phyloP scores from a whole-genome alignment of 768 basidiomycete genomes.

The Leccinellum rugosiceps region DNA sequence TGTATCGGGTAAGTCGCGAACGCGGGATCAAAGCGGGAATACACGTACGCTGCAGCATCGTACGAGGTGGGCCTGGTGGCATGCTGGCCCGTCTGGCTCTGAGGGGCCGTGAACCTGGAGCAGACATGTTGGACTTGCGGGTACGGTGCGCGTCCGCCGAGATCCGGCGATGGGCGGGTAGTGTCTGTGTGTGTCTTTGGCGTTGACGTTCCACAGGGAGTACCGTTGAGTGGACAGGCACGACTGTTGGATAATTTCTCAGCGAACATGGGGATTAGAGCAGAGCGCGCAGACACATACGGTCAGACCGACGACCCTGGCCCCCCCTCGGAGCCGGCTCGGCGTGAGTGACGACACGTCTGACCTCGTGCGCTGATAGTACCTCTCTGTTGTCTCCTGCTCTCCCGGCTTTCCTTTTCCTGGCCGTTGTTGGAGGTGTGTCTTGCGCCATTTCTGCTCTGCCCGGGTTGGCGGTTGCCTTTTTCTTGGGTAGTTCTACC shows the following conservation, averaged over 20 bases:
- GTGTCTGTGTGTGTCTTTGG: constrained; percentile 19
- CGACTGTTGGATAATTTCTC: constrained; percentile 16
- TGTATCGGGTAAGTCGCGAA: constrained; percentile 5
- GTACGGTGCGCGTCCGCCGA: constrained; percentile 26
- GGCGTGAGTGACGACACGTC: constrained; percentile 10
- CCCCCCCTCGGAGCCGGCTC: constrained; percentile 13
- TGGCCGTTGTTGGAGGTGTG: constrained; percentile 13
- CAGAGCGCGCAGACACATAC: constrained; percentile 16
- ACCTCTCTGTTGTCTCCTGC: constrained; percentile 11
- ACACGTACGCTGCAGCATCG: constrained; percentile 66
- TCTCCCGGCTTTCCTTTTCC: constrained; percentile 28
- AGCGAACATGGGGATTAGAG: constrained; percentile 1
- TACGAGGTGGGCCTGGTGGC: constrained; percentile 37
- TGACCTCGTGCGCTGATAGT: constrained; percentile 10
- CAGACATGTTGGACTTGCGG: constrained; percentile 20
- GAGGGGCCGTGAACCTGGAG: constrained; percentile 22
- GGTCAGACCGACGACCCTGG: constrained; percentile 29
- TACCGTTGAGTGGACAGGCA: constrained; percentile 16
- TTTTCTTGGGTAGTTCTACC: constrained; percentile 22
- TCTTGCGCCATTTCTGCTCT: constrained; percentile 16
- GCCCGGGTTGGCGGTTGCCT: constrained; percentile 10
- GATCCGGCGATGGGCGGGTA: constrained; percentile 23
- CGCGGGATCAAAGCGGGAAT: background rate
- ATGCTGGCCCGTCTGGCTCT: constrained; percentile 25
- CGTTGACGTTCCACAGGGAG: constrained; percentile 23